Conservation (phyloP, 116 monocot genomes). For the Zostera marina region DNA sequence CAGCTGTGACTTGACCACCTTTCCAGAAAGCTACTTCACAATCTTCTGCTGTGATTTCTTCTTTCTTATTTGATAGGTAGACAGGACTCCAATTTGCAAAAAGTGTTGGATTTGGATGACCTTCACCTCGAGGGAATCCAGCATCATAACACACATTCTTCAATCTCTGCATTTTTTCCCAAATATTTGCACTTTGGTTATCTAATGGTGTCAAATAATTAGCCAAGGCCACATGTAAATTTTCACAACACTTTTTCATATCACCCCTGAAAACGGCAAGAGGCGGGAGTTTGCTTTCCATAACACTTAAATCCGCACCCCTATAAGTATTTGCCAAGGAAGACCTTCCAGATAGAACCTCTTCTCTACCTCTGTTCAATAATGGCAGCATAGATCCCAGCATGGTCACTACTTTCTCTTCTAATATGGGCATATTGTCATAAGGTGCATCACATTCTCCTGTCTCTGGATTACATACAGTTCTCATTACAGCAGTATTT, state of each 20-base stretch:
- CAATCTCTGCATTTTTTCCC: conserved; percentile 72
- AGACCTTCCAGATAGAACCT: conserved; percentile 84
- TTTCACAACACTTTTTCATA: conserved; percentile 88
- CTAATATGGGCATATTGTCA: conserved; percentile 40
- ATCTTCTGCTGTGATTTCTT: conserved; percentile 22
- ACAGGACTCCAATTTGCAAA: conserved; percentile 89
- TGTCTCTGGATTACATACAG: conserved; percentile 92
- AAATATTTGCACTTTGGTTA: conserved; percentile 31
- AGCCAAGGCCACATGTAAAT: conserved; percentile 64
- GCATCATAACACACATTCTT: conserved; percentile 93
- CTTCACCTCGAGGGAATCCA: conserved; percentile 67
- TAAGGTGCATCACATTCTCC: conserved; percentile 71
- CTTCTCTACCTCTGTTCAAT: conserved; percentile 57
- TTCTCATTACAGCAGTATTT: conserved; percentile 61
- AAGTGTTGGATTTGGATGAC: conserved; percentile 42
- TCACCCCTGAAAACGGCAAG: conserved; percentile 77
- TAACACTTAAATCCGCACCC: conserved; percentile 20
- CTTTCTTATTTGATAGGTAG: conserved; percentile 37
- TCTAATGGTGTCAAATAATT: conserved; percentile 53
- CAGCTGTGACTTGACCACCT: conserved; percentile 88
- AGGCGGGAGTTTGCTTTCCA: conserved; percentile 73
- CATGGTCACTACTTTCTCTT: conserved; percentile 70
- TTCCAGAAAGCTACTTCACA: conserved; percentile 84
- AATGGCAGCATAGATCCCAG: conserved; percentile 74
- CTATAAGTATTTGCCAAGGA: conserved; percentile 40